Evolutionary conservation across 805 yeast species (phyloP), one percentile per base, ranked within the genome.

Genomic region (Priceomyces carsonii): DNA sequence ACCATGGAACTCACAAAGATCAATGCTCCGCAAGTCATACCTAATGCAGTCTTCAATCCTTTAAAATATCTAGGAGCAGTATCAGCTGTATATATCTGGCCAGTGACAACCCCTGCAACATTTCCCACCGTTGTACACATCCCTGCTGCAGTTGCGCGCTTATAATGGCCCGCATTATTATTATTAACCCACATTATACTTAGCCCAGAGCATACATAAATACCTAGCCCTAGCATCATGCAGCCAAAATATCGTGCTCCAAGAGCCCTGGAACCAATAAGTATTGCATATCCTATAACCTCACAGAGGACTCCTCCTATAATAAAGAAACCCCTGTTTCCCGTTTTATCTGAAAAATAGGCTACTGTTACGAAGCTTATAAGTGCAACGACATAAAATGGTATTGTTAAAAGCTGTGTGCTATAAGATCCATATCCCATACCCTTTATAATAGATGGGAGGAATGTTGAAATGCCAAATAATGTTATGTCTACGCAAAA

Each of bases 101-200:
- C 36, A 19, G 14, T 12, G 3, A 33, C 50, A 46, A 63, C 69
- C 34, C 78, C 78, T 5, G 75, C 59, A 18, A 64, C 39, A 42
- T 72, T 72, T 6, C 76, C 77, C n/a, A 70, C 38, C 2, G 71
- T 57, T 44, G 67, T 74, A 34, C 71, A 66, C 21, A 56, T 35
- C 7, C 70, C 75, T 32, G 69, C 47, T 4, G 71, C 61, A 3
- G 72, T 57, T 6, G 71, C 66, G 47, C 75, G 58, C 35, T 63
- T 63, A 51, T 61, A 69, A 35, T 57, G 59, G 6, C 70, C 70
- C 2, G 73, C 67, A 22, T 59, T 53, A 38, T 71, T 73, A 24
- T 56, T 56, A 16, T 63, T 62, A n/a, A 65, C 41, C 78, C 77
- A 73, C 1, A 69, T 53, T 15, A 66, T 50, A 41, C 66, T 69